These are phyloP conservation scores for Penicilliopsis zonata DNA, from an alignment of 495 filamentous ascomycete species.

Conservation along the genomic window DNA sequence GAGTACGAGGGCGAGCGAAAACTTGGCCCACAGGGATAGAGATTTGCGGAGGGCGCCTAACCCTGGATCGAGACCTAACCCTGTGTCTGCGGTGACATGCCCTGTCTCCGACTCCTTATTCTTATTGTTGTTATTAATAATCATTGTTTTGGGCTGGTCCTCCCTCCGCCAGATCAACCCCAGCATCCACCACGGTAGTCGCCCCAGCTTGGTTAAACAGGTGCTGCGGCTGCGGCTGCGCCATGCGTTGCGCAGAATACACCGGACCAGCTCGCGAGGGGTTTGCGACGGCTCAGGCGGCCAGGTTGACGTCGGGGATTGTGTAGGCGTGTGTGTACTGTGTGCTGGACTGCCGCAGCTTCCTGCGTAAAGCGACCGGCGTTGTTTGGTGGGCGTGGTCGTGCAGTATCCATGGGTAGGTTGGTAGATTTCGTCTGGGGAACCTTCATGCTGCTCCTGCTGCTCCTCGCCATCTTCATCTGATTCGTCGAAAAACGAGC, in stretches of 20 bases:
- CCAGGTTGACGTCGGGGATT: too few relatives aligned
- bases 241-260: slow-evolving; percentile 17
- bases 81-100: too few relatives aligned
- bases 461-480: not conserved
- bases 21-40: slow-evolving; percentile 15
- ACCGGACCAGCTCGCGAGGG: slow-evolving; percentile 3
- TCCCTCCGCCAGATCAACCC: too few relatives aligned
- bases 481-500: not conserved
- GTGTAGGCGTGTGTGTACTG: not conserved
- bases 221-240: not conserved
- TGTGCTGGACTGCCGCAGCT: not conserved
- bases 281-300: not conserved
- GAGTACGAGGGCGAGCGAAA: slow-evolving; percentile 18
- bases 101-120: too few relatives aligned
- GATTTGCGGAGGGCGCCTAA: slow-evolving; percentile 4
- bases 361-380: not conserved
- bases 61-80: too few relatives aligned
- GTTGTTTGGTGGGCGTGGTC: not conserved
- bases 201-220: too few relatives aligned
- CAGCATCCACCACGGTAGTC: too few relatives aligned
- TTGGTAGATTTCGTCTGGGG: not conserved
- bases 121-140: too few relatives aligned
- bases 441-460: too few relatives aligned
- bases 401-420: not conserved
- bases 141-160: too few relatives aligned